These are phyloP conservation scores for Stramenopiles sp. DNA, from an alignment of 352 stramenopile genomes.

Conservation along the genomic window DNA sequence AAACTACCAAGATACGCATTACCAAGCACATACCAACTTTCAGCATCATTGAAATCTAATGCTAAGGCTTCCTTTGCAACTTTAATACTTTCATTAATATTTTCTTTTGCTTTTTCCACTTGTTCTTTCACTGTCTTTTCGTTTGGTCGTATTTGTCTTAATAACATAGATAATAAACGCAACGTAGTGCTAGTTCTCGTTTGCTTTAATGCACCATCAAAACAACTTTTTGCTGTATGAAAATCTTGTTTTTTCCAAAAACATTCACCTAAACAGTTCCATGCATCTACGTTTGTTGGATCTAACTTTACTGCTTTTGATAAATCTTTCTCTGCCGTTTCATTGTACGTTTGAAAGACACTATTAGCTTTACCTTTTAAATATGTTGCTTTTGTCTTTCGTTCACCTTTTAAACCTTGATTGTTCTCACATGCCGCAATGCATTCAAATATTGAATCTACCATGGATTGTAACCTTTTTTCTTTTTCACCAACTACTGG, in stretches of 20 bases:
- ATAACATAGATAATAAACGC: constrained; percentile 14
- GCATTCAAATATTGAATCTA: no score
- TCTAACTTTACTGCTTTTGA: constrained; percentile 12
- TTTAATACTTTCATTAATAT: neutral
- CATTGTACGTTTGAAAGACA: no score
- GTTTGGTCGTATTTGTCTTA: neutral
- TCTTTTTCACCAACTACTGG: no score
- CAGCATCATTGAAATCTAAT: constrained; percentile 11
- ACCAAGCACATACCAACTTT: constrained; percentile 19
- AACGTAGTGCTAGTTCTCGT: neutral
- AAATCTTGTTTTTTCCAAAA: constrained; percentile 15
- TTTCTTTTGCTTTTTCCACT: constrained; percentile 7
- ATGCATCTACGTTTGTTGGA: constrained; percentile 10
- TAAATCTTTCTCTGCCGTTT: constrained; percentile 7
- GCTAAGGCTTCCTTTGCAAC: constrained; percentile 10
- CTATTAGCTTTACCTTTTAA: no score
- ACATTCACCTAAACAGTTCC: constrained; percentile 11
- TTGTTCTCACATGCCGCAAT: no score
- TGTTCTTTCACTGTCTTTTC: no score
- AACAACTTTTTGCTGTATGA: constrained; percentile 10
- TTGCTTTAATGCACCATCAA: neutral
- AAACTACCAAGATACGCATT: constrained; percentile 13
- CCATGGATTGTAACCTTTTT: no score
- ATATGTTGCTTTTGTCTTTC: no score
- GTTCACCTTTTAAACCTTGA: no score